Evolutionary conservation across 2,329 filamentous ascomycete genomes (phyloP).

Genomic region (Clonostachys sp.): DNA sequence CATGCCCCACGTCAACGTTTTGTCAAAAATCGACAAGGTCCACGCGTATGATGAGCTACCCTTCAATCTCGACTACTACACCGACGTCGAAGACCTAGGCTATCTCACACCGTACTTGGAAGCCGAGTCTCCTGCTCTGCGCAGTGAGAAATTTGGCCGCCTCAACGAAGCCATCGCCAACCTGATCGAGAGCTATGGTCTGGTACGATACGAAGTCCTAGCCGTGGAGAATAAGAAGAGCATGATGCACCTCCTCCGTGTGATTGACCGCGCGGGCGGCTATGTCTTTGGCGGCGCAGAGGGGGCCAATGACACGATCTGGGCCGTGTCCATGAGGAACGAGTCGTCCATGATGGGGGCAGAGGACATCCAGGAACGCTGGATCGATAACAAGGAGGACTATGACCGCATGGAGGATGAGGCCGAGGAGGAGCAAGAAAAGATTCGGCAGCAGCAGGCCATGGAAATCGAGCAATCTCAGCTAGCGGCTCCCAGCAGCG

Average conservation of each 20-base stretch:
- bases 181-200: slow-evolving; percentile 81
- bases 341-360: slow-evolving; percentile 73
- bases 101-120: slow-evolving; percentile 80
- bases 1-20: slow-evolving; percentile 89
- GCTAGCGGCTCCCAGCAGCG: slow-evolving; percentile 2
- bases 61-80: slow-evolving; percentile 96
- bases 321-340: slow-evolving; percentile 89
- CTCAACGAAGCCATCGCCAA: slow-evolving; percentile 84
- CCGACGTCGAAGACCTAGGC: slow-evolving; percentile 88
- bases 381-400: slow-evolving; percentile 86
- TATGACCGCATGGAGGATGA: slow-evolving; percentile 77
- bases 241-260: slow-evolving; percentile 86
- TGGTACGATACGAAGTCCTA: slow-evolving; percentile 89
- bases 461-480: slow-evolving; percentile 25
- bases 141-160: slow-evolving; percentile 72
- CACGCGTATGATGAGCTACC: slow-evolving; percentile 78
- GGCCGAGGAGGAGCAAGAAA: slow-evolving; percentile 71
- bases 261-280: slow-evolving; percentile 87
- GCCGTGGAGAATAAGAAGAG: slow-evolving; percentile 96
- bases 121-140: slow-evolving; percentile 67
- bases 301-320: slow-evolving; percentile 92
- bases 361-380: slow-evolving; percentile 89
- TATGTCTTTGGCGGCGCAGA: slow-evolving; percentile 91
- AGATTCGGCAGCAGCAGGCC: slow-evolving; percentile 29
- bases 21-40: slow-evolving; percentile 97